phyloP scores from a whole-genome alignment of 306 rosid species.

The Fagus crenata region DNA sequence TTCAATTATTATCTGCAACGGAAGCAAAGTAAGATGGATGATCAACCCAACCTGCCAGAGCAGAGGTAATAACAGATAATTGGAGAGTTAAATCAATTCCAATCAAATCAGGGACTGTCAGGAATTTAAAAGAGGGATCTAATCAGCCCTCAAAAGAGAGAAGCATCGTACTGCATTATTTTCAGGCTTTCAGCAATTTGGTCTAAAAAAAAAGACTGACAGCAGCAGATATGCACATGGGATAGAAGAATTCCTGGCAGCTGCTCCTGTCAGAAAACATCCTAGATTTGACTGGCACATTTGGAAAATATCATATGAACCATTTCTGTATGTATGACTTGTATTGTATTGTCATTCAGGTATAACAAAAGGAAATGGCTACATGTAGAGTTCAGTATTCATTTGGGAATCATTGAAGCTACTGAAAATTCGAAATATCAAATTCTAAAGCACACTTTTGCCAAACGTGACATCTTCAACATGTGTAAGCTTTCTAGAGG shows the following conservation, averaged over 20 bases:
- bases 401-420: too few relatives aligned
- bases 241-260: conserved; percentile 18
- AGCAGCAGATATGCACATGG: conserved; percentile 30
- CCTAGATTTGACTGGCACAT: conserved; percentile 32
- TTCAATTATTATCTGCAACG: background rate
- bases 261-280: conserved; percentile 24
- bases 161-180: conserved; percentile 31
- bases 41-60: conserved; percentile 17
- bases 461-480: too few relatives aligned
- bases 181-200: conserved; percentile 22
- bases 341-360: background rate
- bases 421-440: too few relatives aligned
- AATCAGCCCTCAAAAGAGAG: conserved; percentile 14
- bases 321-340: background rate
- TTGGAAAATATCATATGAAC: conserved; percentile 34
- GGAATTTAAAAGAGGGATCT: conserved; percentile 20
- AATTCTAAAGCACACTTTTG: too few relatives aligned
- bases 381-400: too few relatives aligned
- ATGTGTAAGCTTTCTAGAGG: too few relatives aligned
- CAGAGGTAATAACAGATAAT: conserved; percentile 14
- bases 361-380: too few relatives aligned
- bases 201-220: conserved; percentile 44
- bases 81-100: conserved; percentile 22
- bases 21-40: conserved; percentile 2
- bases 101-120: conserved; percentile 37